Conservation (phyloP, 2,329 filamentous ascomycete genomes). For the Xylariales sp. region DNA sequence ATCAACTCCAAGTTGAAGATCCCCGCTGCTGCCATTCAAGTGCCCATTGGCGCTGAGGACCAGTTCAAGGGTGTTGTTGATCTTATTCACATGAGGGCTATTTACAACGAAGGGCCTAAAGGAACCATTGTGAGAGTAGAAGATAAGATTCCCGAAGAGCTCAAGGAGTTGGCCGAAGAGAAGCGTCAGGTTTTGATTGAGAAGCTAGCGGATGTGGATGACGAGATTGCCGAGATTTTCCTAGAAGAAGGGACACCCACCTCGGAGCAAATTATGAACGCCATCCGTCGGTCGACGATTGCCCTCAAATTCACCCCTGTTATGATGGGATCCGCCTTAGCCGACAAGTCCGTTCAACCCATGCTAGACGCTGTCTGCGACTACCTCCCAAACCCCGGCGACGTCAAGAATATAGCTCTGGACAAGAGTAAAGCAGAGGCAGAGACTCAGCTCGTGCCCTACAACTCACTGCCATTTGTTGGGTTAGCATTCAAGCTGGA, state of each 20-base stretch:
- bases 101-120: constrained; percentile 88
- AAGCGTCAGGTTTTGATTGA: constrained; percentile 89
- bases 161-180: constrained; percentile 81
- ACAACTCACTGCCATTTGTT: constrained; percentile 93
- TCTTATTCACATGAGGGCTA: constrained; percentile 88
- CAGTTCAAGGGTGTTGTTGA: constrained; percentile 94
- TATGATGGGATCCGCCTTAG: constrained; percentile 94
- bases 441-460: constrained; percentile 87
- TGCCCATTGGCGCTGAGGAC: constrained; percentile 93
- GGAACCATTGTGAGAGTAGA: constrained; percentile 81
- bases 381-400: constrained; percentile 90
- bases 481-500: constrained; percentile 98
- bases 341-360: constrained; percentile 93
- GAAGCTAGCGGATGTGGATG: constrained; percentile 95
- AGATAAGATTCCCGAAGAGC: constrained; percentile 84
- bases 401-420: constrained; percentile 89
- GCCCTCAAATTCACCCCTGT: constrained; percentile 91
- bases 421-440: constrained; percentile 84
- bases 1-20: constrained; percentile 97
- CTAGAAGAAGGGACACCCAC: constrained; percentile 87
- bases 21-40: constrained; percentile 90
- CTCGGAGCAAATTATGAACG: constrained; percentile 85
- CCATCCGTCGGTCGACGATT: constrained; percentile 92
- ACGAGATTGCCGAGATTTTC: constrained; percentile 96
- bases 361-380: constrained; percentile 98